Evolutionary conservation across 164 flowering plant genomes (phyloP).

Genomic region (Annona squamosa): DNA sequence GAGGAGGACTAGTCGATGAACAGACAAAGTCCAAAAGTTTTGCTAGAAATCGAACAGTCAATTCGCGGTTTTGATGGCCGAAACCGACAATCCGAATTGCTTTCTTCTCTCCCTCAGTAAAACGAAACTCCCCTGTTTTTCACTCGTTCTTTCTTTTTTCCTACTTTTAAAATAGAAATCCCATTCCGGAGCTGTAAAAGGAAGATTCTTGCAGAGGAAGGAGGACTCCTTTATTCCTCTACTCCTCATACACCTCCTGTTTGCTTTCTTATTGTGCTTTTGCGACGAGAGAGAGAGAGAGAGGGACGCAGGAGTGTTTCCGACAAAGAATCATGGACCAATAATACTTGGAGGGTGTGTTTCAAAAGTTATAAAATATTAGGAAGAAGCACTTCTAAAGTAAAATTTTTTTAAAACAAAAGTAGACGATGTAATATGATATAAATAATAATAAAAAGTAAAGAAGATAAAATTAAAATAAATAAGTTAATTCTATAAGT

Average conservation of each 20-base stretch:
- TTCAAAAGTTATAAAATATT: too few species aligned
- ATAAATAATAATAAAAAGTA: too few species aligned
- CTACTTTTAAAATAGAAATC: background rate
- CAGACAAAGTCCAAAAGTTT: background rate
- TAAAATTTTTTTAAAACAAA: too few species aligned
- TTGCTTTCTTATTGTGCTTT: too few species aligned
- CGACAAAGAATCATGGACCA: too few species aligned
- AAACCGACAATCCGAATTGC: constrained; percentile 2
- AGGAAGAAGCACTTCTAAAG: too few species aligned
- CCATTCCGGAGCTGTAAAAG: background rate
- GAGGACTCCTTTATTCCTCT: constrained; percentile 1
- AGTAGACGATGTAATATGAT: too few species aligned
- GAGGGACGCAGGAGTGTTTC: too few species aligned
- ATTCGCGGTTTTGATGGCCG: background rate
- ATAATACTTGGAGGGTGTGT: too few species aligned
- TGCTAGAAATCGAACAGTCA: background rate
- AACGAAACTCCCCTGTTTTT: background rate
- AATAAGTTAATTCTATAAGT: too few species aligned
- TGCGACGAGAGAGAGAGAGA: too few species aligned
- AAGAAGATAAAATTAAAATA: too few species aligned
- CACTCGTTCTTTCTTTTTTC: background rate
- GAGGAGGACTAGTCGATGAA: background rate
- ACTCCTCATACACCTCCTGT: background rate
- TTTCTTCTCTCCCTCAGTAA: background rate
- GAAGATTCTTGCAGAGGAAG: background rate